Conservation (phyloP, 2,329 filamentous ascomycete species). For the Alternaria conjuncta region DNA sequence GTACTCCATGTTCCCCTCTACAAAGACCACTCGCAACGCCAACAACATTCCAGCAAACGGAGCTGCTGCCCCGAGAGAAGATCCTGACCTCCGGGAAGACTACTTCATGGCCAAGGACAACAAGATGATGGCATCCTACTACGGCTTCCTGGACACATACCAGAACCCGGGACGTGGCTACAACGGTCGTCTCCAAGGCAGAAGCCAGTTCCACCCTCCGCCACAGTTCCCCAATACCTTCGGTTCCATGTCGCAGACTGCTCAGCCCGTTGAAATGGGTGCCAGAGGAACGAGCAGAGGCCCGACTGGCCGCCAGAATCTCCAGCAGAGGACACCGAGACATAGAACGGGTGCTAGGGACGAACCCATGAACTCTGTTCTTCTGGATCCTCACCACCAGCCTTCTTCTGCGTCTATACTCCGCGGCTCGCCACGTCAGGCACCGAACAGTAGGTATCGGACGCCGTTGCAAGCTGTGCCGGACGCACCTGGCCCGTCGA, state of each 20-base stretch:
- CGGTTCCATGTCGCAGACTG: constrained; percentile 38
- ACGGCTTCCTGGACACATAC: constrained; percentile 94
- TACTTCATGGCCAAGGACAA: constrained; percentile 96
- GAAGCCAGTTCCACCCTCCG: constrained; percentile 71
- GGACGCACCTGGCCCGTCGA: constrained; percentile 14
- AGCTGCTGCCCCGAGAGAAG: constrained; percentile 52
- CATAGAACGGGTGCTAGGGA: constrained; percentile 30
- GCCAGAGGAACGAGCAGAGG: constrained; percentile 37
- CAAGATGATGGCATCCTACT: constrained; percentile 98
- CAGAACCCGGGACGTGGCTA: constrained; percentile 47
- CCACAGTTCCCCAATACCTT: constrained; percentile 75
- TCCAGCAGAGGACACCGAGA: constrained; percentile 34
- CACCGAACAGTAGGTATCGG: constrained; percentile 55
- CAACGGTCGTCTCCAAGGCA: constrained; percentile 10
- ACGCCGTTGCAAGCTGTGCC: constrained; percentile 32
- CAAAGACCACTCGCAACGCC: constrained; percentile 68
- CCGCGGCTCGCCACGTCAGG: constrained; percentile 55
- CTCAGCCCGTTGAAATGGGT: constrained; percentile 60
- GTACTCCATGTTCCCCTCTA: constrained; percentile 96
- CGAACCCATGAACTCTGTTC: constrained; percentile 74
- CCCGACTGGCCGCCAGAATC: constrained; percentile 27
- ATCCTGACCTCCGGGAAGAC: constrained; percentile 74
- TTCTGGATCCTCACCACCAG: constrained; percentile 79
- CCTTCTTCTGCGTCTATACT: constrained; percentile 60
- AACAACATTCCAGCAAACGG: constrained; percentile 56